Conservation (phyloP, 331 rosid species). For the Acacia concinna region DNA sequence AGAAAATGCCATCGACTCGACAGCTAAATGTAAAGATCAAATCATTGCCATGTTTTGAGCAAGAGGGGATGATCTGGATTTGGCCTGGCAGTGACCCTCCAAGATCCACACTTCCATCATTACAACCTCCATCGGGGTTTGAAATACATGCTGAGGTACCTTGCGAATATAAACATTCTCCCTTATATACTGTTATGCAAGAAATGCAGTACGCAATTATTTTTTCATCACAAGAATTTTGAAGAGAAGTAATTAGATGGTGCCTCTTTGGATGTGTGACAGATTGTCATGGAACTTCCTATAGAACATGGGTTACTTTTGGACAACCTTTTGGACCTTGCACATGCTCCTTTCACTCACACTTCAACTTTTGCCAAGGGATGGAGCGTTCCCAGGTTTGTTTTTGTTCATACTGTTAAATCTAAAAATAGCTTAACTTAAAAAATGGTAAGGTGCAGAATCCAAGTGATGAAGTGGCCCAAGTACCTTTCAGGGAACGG, state of each 20-base stretch:
- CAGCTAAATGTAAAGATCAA: conserved; percentile 66
- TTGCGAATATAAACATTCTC: neutral
- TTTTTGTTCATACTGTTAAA: conserved; percentile 20
- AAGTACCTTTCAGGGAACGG: conserved; percentile 3
- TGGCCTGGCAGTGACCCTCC: conserved; percentile 99
- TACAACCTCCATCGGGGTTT: conserved; percentile 89
- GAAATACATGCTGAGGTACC: conserved; percentile 91
- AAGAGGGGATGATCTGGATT: conserved; percentile 97
- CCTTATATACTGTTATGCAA: neutral
- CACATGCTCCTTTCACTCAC: conserved; percentile 98
- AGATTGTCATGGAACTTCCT: conserved; percentile 97
- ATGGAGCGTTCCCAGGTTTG: conserved; percentile 96
- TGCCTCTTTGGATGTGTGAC: conserved; percentile 27
- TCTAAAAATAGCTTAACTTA: neutral
- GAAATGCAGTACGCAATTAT: conserved; percentile 16
- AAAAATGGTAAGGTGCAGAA: neutral
- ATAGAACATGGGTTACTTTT: conserved; percentile 93
- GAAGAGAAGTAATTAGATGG: conserved; percentile 13
- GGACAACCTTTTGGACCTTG: conserved; percentile 97
- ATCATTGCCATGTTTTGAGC: conserved; percentile 84
- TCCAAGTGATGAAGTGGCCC: conserved; percentile 3
- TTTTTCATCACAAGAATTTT: conserved; percentile 8
- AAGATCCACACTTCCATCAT: conserved; percentile 62
- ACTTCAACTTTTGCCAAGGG: conserved; percentile 98
- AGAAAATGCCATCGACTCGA: conserved; percentile 94